Conservation (phyloP, 179 eudicot genomes). For the Spergularia azorica region DNA sequence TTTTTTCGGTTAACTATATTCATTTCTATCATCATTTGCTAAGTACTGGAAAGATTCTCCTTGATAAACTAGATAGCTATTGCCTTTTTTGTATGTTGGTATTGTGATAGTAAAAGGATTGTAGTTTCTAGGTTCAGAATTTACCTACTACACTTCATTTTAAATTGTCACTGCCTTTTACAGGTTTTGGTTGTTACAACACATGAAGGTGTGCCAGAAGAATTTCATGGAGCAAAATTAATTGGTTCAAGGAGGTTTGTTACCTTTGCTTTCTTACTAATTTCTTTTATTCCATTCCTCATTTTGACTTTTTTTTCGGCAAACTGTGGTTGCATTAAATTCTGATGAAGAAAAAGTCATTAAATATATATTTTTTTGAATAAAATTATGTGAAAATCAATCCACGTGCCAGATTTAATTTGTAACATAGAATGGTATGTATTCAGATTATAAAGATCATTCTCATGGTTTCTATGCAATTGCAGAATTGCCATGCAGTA, state of each 20-base stretch:
- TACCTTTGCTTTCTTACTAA: neutral
- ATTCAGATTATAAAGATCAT: too few relatives aligned
- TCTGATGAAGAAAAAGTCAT: neutral
- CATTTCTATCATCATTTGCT: neutral
- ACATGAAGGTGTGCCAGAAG: slow-evolving; percentile 94
- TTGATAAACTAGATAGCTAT: neutral
- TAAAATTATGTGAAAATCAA: too few relatives aligned
- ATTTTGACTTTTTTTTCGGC: neutral
- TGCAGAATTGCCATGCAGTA: too few relatives aligned
- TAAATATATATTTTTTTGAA: too few relatives aligned
- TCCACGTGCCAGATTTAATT: too few relatives aligned
- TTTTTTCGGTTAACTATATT: too few relatives aligned
- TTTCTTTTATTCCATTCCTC: neutral
- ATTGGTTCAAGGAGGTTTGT: slow-evolving; percentile 87
- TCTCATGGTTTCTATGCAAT: too few relatives aligned
- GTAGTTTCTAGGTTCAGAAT: neutral
- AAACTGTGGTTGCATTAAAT: neutral
- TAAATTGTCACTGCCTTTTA: slow-evolving; percentile 10
- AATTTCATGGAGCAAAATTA: slow-evolving; percentile 89
- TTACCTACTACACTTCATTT: neutral
- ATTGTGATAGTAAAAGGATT: neutral
- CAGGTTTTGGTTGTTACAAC: slow-evolving; percentile 97
- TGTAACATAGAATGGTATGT: too few relatives aligned
- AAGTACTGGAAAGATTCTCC: neutral
- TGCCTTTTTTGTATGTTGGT: neutral